Conservation (phyloP, 1,284 basidiomycete genomes). For the Fomitopsis pinicola region DNA sequence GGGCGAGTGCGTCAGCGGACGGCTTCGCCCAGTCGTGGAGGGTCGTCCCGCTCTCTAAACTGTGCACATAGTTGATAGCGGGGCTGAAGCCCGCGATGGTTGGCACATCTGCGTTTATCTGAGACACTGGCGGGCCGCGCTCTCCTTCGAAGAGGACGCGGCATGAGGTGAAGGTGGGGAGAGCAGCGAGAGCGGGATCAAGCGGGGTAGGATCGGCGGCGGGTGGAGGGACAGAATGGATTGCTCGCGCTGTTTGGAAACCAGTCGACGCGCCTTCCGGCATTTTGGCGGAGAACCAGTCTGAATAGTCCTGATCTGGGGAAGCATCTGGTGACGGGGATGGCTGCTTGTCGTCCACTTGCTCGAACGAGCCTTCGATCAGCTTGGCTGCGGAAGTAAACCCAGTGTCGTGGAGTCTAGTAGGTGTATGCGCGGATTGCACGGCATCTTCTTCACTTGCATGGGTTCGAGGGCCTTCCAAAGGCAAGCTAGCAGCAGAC, state of each 20-base stretch:
- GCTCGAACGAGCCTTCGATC: background rate
- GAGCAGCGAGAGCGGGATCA: conserved; percentile 5
- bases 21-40: conserved; percentile 36
- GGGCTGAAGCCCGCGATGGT: conserved; percentile 12
- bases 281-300: conserved; percentile 46
- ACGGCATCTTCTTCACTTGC: no score
- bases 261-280: conserved; percentile 12
- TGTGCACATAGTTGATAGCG: conserved; percentile 4
- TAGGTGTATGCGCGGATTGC: background rate
- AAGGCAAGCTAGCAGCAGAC: background rate
- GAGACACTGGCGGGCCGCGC: background rate
- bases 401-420: background rate
- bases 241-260: conserved; percentile 22
- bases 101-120: background rate
- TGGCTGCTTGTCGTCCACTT: background rate
- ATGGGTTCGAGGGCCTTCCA: conserved; percentile 1
- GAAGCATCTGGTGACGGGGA: conserved; percentile 42
- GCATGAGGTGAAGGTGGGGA: conserved; percentile 5
- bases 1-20: conserved; percentile 53
- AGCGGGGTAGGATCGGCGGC: background rate
- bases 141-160: background rate
- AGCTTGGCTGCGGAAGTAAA: conserved; percentile 15
- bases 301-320: conserved; percentile 42
- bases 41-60: conserved; percentile 5
- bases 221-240: conserved; percentile 2